Percentiles rank a stretch among this genome's conserved stretches.
Evolutionary conservation across 2,329 filamentous ascomycete genomes (phyloP).

Genomic region (Cercospora sojina): DNA sequence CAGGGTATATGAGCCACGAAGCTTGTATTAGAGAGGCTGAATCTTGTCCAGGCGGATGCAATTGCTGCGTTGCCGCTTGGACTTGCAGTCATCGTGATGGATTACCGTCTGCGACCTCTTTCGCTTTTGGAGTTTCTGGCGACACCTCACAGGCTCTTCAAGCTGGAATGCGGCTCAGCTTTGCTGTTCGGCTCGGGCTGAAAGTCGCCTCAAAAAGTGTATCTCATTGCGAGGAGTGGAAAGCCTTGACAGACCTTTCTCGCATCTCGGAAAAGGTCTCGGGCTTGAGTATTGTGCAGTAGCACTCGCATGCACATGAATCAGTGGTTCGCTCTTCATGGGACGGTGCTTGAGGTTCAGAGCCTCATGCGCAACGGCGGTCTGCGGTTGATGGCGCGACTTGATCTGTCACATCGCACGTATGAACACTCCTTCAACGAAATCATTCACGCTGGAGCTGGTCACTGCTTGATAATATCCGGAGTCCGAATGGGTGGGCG

Average conservation of each 20-base stretch:
- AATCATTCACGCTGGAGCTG: not conserved
- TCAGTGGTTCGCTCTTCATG: not conserved
- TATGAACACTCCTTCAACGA: not conserved
- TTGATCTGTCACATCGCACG: not conserved
- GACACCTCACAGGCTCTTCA: not conserved
- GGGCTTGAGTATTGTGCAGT: not conserved
- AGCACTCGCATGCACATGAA: not conserved
- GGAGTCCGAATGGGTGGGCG: too few relatives aligned
- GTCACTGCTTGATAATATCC: not conserved
- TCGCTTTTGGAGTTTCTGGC: not conserved
- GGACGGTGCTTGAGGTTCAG: not conserved
- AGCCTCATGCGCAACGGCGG: not conserved
- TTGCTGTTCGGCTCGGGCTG: not conserved
- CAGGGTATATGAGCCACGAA: not conserved
- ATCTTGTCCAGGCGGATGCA: not conserved
- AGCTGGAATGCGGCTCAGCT: not conserved
- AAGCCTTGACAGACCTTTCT: not conserved
- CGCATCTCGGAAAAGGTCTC: not conserved
- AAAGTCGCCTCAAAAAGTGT: not conserved
- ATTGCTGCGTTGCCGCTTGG: not conserved
- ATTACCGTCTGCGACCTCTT: not conserved
- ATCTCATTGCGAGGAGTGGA: not conserved
- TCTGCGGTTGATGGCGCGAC: not conserved
- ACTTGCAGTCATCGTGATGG: not conserved
- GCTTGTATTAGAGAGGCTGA: not conserved